Evolutionary conservation across 768 basidiomycete genomes (phyloP).

Genomic region (Epithele typhae): DNA sequence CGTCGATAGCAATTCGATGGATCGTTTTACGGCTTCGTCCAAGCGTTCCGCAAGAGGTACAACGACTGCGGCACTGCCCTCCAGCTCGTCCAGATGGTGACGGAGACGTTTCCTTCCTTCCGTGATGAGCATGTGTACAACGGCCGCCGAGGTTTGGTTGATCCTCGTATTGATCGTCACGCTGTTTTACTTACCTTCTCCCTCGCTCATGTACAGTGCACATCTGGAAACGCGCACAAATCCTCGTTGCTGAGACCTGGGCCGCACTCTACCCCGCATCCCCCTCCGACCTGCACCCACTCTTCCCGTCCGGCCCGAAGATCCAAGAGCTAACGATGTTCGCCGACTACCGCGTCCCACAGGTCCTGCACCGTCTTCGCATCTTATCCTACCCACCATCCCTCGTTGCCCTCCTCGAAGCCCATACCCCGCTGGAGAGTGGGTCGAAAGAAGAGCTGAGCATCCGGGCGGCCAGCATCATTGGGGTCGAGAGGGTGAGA

Average conservation of each 20-base stretch:
- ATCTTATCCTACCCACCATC: constrained; percentile 68
- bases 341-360: constrained; percentile 89
- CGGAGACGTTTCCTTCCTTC: constrained; percentile 69
- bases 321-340: constrained; percentile 87
- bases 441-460: constrained; percentile 73
- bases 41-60: constrained; percentile 52
- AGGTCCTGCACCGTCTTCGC: constrained; percentile 80
- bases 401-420: constrained; percentile 47
- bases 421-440: constrained; percentile 40
- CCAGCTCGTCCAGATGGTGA: constrained; percentile 67
- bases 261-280: constrained; percentile 78
- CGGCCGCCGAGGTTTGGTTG: constrained; percentile 52
- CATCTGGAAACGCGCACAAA: constrained; percentile 90
- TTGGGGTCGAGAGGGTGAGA: constrained; percentile 75
- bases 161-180: background rate
- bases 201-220: constrained; percentile 47
- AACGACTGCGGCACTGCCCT: constrained; percentile 60
- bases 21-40: constrained; percentile 64
- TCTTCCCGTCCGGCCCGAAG: constrained; percentile 65
- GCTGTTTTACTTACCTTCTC: background rate
- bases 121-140: constrained; percentile 61
- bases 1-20: constrained; percentile 61
- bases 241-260: constrained; percentile 88
- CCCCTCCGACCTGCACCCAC: constrained; percentile 48
- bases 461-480: constrained; percentile 73